Conservation (phyloP, 768 basidiomycete genomes). For the Trametes coccinea region DNA sequence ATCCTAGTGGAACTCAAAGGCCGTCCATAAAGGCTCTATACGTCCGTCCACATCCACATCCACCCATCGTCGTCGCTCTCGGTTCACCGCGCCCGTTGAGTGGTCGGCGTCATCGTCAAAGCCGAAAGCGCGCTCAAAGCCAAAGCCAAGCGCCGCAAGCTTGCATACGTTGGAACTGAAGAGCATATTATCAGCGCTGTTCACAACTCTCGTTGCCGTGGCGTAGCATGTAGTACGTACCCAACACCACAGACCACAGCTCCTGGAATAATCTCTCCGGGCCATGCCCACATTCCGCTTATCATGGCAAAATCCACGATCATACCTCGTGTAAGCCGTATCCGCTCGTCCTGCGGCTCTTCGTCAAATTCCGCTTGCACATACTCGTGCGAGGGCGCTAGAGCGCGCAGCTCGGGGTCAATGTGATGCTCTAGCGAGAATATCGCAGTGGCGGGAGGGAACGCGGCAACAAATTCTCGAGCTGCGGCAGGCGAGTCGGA, state of each 20-base stretch:
- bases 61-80: constrained; percentile 53
- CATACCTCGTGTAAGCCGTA: constrained; percentile 59
- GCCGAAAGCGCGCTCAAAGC: constrained; percentile 67
- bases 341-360: constrained; percentile 42
- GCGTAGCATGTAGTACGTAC: background rate
- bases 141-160: constrained; percentile 34
- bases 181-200: background rate
- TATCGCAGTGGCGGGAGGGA: constrained; percentile 36
- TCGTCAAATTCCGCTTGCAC: constrained; percentile 51
- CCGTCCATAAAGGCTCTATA: constrained; percentile 57
- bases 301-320: constrained; percentile 69
- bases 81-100: constrained; percentile 46
- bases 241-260: constrained; percentile 56
- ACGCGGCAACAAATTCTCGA: constrained; percentile 43
- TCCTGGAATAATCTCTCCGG: constrained; percentile 46
- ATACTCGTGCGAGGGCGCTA: constrained; percentile 57
- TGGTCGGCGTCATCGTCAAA: constrained; percentile 38
- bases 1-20: constrained; percentile 51
- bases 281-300: constrained; percentile 58
- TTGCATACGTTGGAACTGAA: constrained; percentile 5
- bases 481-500: constrained; percentile 55
- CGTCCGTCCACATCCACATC: constrained; percentile 63
- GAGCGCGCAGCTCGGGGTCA: constrained; percentile 41
- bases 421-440: constrained; percentile 49
- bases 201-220: background rate